Conservation (phyloP, 805 yeast genomes). For the Blastobotrys americana region DNA sequence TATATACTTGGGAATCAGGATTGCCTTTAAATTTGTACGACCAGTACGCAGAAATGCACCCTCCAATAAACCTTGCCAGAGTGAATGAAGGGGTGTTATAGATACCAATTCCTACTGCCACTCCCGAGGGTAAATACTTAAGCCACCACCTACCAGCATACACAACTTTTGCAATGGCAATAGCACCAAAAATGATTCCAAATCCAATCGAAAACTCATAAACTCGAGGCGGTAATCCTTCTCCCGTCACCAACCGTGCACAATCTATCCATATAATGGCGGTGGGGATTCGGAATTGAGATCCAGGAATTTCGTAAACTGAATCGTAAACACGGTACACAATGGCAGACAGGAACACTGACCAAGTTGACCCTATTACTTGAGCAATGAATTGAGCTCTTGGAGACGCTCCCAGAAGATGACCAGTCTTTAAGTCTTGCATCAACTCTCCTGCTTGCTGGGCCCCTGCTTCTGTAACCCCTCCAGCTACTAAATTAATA, state of each 20-base stretch:
- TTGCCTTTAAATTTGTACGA: slow-evolving; percentile 14
- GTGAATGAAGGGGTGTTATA: slow-evolving; percentile 93
- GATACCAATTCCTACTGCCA: slow-evolving; percentile 95
- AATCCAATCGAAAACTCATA: slow-evolving; percentile 58
- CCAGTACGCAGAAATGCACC: slow-evolving; percentile 56
- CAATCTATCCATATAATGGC: slow-evolving; percentile 97
- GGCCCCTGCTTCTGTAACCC: slow-evolving; percentile 97
- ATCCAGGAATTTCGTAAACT: slow-evolving; percentile 80
- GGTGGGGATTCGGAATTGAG: slow-evolving; percentile 81
- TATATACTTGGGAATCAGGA: slow-evolving; percentile 50
- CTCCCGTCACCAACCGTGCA: slow-evolving; percentile 84
- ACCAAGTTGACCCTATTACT: slow-evolving; percentile 78
- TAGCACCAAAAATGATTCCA: slow-evolving; percentile 56
- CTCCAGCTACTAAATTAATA: slow-evolving; percentile 88
- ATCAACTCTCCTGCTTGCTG: slow-evolving; percentile 97
- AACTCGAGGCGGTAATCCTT: slow-evolving; percentile 80
- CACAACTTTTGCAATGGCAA: slow-evolving; percentile 42
- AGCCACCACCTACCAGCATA: slow-evolving; percentile 20
- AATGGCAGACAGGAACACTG: slow-evolving; percentile 67
- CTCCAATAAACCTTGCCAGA: slow-evolving; percentile 87
- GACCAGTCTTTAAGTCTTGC: slow-evolving; percentile 96
- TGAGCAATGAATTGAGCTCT: slow-evolving; percentile 89
- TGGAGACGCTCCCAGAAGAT: slow-evolving; percentile 85
- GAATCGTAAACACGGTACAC: slow-evolving; percentile 77
- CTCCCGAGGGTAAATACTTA: slow-evolving; percentile 79